These are phyloP conservation scores for Pythium sukuiense DNA, from an alignment of 352 stramenopile genomes.

Conservation along the genomic window DNA sequence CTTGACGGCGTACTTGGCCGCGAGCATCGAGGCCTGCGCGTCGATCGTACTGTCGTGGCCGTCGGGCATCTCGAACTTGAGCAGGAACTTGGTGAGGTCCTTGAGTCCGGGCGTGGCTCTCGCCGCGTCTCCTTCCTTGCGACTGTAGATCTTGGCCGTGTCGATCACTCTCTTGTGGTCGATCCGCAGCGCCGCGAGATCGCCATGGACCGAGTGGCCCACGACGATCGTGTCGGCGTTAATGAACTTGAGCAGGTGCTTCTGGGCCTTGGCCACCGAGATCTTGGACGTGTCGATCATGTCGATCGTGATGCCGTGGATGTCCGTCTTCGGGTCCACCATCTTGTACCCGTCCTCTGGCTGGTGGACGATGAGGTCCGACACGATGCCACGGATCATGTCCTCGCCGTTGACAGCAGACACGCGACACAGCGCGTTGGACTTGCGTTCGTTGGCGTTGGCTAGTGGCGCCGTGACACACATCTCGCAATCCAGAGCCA, in stretches of 20 bases:
- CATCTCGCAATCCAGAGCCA: conserved; percentile 88
- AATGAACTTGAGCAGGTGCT: conserved; percentile 86
- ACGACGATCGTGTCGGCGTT: conserved; percentile 81
- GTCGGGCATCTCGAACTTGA: conserved; percentile 83
- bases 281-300: conserved; percentile 80
- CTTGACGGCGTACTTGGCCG: conserved; percentile 72
- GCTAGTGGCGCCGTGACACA: conserved; percentile 54
- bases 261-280: conserved; percentile 68
- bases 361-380: conserved; percentile 85
- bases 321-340: conserved; percentile 79
- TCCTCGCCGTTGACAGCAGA: conserved; percentile 81
- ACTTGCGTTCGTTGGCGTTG: conserved; percentile 30
- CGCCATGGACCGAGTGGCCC: conserved; percentile 76
- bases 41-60: conserved; percentile 87
- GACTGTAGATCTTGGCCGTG: conserved; percentile 78
- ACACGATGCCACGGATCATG: conserved; percentile 66
- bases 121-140: conserved; percentile 38
- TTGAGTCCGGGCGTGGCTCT: conserved; percentile 65
- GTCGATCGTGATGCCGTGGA: conserved; percentile 75
- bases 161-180: conserved; percentile 81
- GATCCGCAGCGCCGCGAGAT: conserved; percentile 73
- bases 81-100: conserved; percentile 75
- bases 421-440: conserved; percentile 74
- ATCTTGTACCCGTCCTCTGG: conserved; percentile 58
- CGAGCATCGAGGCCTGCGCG: conserved; percentile 84